These are phyloP conservation scores for Psophocarpus tetragonolobus DNA, from an alignment of 306 rosid species.

Conservation along the genomic window DNA sequence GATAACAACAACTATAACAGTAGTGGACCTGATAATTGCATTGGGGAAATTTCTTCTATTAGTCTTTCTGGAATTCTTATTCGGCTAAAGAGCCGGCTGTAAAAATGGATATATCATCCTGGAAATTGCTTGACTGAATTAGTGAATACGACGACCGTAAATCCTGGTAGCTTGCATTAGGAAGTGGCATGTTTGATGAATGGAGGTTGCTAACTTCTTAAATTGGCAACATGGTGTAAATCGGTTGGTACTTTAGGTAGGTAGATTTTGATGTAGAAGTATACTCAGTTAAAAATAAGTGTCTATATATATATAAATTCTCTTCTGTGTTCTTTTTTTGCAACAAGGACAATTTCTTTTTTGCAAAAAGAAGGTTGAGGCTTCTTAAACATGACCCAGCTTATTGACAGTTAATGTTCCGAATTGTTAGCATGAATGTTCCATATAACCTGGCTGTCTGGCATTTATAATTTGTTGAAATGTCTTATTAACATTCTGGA, in stretches of 20 bases:
- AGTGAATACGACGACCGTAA: slow-evolving; percentile 7
- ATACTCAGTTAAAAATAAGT: neutral
- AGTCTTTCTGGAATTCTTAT: neutral
- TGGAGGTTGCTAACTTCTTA: neutral
- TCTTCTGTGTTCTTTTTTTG: neutral
- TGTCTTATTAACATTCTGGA: slow-evolving; percentile 3
- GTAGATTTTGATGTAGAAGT: no score
- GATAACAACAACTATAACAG: neutral
- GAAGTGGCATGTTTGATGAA: slow-evolving; percentile 16
- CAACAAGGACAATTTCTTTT: neutral
- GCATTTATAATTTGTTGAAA: neutral
- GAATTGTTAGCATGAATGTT: slow-evolving; percentile 1
- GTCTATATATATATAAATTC: slow-evolving; percentile 1
- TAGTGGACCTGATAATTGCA: neutral
- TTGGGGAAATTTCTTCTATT: neutral
- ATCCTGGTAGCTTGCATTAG: slow-evolving; percentile 17
- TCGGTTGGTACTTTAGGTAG: neutral
- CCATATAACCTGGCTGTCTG: neutral
- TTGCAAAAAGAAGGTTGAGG: neutral
- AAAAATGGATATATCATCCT: neutral
- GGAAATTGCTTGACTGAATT: slow-evolving; percentile 3
- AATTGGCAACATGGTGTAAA: neutral
- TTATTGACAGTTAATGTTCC: slow-evolving; percentile 2
- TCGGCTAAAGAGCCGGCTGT: neutral
- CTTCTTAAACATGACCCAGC: slow-evolving; percentile 11